phyloP scores from a whole-genome alignment of 1,284 basidiomycete genomes.

The Sporisorium sorghi region DNA sequence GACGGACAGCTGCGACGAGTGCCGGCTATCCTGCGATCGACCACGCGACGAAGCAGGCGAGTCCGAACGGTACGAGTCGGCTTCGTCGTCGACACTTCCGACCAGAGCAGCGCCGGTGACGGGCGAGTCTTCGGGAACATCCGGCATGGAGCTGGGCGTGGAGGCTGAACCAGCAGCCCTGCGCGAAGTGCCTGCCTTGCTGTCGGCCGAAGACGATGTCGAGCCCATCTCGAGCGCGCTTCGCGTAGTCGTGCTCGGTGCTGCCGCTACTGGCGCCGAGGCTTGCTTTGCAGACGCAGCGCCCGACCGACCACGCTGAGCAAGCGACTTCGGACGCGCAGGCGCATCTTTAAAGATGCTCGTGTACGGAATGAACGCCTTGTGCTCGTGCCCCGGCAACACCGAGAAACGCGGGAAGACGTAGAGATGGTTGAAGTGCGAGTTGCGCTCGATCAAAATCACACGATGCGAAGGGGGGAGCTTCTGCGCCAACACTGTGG shows the following conservation, averaged over 20 bases:
- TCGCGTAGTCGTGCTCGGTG: conserved; percentile 5
- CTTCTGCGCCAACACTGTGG: conserved; percentile 74
- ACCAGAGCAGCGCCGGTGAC: not conserved
- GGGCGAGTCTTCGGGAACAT: conserved; percentile 37
- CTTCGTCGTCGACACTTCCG: conserved; percentile 14
- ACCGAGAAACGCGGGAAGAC: conserved; percentile 72
- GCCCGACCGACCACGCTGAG: no score
- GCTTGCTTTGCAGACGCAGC: not conserved
- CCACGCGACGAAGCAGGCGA: conserved; percentile 28
- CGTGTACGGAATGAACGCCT: conserved; percentile 77
- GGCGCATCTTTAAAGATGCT: conserved; percentile 72
- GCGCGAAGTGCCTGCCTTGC: conserved; percentile 18
- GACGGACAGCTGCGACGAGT: conserved; percentile 37
- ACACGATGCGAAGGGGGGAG: conserved; percentile 77
- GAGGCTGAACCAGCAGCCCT: conserved; percentile 30
- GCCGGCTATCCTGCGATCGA: conserved; percentile 41
- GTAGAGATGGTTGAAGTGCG: conserved; percentile 72
- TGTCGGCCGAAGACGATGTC: conserved; percentile 23
- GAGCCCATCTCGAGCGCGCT: conserved; percentile 53
- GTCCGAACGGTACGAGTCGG: conserved; percentile 20
- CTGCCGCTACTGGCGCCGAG: not conserved
- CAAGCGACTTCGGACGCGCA: no score
- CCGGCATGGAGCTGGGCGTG: conserved; percentile 34
- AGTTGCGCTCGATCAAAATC: conserved; percentile 79
- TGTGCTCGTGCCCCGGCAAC: conserved; percentile 70